Conservation (phyloP, 352 stramenopile genomes). For the Globisporangium parvum region DNA sequence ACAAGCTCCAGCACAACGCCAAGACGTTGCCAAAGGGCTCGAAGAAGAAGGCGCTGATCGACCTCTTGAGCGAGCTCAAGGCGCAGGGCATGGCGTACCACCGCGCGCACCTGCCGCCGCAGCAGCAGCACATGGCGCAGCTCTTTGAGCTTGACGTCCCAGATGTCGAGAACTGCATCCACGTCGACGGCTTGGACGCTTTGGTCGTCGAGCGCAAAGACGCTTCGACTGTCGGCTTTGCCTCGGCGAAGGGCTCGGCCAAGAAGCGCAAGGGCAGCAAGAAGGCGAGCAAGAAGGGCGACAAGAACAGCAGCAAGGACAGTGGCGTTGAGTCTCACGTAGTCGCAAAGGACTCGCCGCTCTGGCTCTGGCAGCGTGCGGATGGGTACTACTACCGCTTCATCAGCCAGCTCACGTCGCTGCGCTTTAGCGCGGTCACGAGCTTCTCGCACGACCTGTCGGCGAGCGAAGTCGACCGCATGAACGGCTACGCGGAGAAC, state of each 20-base stretch:
- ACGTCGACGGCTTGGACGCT: constrained; percentile 54
- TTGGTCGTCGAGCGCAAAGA: constrained; percentile 24
- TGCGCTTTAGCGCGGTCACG: constrained; percentile 75
- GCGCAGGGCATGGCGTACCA: constrained; percentile 79
- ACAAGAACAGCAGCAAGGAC: constrained; percentile 1
- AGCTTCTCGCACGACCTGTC: constrained; percentile 86
- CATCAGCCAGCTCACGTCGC: constrained; percentile 61
- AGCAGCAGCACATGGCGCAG: constrained; percentile 78
- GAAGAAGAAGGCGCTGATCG: constrained; percentile 96
- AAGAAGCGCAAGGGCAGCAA: constrained; percentile 24
- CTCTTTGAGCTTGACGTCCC: constrained; percentile 81
- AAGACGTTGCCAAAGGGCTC: constrained; percentile 89
- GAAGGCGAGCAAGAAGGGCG: constrained; percentile 25
- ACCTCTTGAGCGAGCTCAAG: constrained; percentile 91
- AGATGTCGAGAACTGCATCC: constrained; percentile 76
- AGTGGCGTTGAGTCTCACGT: constrained; percentile 7
- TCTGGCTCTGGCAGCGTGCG: constrained; percentile 80
- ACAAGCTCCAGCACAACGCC: constrained; percentile 59
- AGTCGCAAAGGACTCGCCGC: constrained; percentile 45
- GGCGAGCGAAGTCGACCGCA: constrained; percentile 72
- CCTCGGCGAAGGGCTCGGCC: constrained; percentile 13
- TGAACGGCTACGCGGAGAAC: constrained; percentile 88
- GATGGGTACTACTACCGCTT: constrained; percentile 90
- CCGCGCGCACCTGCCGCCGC: constrained; percentile 56
- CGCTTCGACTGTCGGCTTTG: constrained; percentile 5